A percentile compares a stretch with the other conserved stretches of the same genome.
These are phyloP conservation scores for Aspergillus kassunensis DNA, from an alignment of 495 filamentous ascomycete genomes.

Conservation along the genomic window DNA sequence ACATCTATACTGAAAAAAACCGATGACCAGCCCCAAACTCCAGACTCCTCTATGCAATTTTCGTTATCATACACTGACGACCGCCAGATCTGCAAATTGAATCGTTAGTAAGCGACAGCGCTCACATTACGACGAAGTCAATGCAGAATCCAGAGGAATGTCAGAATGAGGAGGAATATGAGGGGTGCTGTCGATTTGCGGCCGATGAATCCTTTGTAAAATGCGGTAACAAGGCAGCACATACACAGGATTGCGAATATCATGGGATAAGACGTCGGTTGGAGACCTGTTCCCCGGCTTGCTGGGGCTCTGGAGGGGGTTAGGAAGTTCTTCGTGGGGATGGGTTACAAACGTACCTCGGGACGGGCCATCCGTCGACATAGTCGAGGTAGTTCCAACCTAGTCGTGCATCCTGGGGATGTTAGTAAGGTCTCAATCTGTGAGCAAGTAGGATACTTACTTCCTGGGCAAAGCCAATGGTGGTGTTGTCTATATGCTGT, in stretches of 20 bases:
- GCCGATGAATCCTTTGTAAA: neutral
- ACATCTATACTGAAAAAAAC: too few relatives aligned
- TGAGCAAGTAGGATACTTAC: conserved; percentile 21
- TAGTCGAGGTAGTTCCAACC: conserved; percentile 45
- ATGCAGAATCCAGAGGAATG: neutral
- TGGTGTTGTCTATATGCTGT: conserved; percentile 32
- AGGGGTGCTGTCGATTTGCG: conserved; percentile 5
- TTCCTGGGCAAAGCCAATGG: conserved; percentile 33
- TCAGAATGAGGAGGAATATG: neutral
- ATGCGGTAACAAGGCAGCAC: conserved; percentile 11
- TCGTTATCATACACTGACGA: neutral
- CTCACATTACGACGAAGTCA: conserved; percentile 5
- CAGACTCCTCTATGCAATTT: neutral
- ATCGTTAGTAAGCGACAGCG: conserved; percentile 7
- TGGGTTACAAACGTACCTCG: conserved; percentile 19
- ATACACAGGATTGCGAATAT: conserved; percentile 17
- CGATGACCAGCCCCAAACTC: too few relatives aligned
- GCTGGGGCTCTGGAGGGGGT: conserved; percentile 2
- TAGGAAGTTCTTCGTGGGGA: neutral
- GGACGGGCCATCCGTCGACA: conserved; percentile 41
- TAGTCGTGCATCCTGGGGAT: conserved; percentile 36
- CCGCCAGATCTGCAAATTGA: neutral
- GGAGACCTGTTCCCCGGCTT: neutral
- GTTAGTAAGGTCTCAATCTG: neutral
- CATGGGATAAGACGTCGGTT: neutral